Evolutionary conservation across 148 eudicot species (phyloP).

Genomic region (Rhododendron ovatum): DNA sequence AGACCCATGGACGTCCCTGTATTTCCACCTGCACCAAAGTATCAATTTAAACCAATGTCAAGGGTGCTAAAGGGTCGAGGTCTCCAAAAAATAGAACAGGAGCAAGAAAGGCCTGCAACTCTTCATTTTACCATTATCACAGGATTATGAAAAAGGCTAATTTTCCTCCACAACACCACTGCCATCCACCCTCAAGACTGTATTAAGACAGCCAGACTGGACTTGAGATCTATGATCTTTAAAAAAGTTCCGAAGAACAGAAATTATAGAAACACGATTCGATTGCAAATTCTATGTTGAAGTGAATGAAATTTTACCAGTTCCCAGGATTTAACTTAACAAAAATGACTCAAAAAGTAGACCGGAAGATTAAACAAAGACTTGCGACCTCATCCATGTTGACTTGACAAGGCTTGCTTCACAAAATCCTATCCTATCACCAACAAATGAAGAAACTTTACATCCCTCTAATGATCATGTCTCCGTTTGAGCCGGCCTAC

Average conservation of each 20-base stretch:
- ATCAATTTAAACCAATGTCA: neutral
- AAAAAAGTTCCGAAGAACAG: neutral
- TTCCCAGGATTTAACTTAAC: neutral
- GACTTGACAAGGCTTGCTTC: neutral
- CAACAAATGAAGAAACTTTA: neutral
- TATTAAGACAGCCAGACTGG: neutral
- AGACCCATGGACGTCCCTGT: neutral
- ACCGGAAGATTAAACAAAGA: neutral
- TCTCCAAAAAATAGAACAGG: neutral
- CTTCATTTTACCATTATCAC: neutral
- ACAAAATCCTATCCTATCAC: neutral
- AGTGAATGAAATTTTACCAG: neutral
- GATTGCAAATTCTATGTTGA: neutral
- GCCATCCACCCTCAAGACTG: neutral
- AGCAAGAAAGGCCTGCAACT: neutral
- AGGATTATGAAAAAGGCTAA: neutral
- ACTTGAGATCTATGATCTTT: neutral
- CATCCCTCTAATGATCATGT: neutral
- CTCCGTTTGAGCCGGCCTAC: neutral
- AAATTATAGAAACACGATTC: neutral
- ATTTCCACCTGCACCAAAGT: neutral
- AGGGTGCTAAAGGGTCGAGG: neutral
- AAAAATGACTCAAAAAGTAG: neutral
- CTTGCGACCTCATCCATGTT: neutral
- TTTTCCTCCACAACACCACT: neutral